Percentiles rank a stretch among this genome's conserved stretches.
Conservation (phyloP, 352 stramenopile genomes). For the Globisporangium megalacanthum region DNA sequence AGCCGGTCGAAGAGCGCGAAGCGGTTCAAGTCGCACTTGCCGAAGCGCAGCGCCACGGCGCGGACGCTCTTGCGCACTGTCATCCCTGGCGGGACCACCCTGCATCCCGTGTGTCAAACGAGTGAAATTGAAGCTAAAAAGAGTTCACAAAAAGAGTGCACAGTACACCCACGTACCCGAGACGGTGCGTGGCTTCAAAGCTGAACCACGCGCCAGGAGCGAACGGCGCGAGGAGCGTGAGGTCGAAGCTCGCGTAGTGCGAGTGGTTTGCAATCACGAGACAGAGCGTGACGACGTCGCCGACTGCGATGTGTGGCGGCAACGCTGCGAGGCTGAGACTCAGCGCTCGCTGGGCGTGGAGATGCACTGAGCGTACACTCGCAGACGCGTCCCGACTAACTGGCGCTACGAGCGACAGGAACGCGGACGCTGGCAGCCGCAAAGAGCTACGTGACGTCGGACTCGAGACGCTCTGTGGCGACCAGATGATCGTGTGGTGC, state of each 20-base stretch:
- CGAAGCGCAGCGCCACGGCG: constrained; percentile 40
- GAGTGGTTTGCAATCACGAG: constrained; percentile 55
- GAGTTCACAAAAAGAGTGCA: background rate
- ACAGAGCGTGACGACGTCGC: constrained; percentile 30
- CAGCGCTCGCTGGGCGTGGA: constrained; percentile 39
- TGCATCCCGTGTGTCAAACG: constrained; percentile 9
- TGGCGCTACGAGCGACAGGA: background rate
- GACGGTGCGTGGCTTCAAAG: constrained; percentile 62
- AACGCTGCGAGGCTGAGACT: constrained; percentile 35
- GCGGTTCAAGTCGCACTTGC: constrained; percentile 35
- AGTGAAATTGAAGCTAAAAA: background rate
- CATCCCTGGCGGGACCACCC: constrained; percentile 36
- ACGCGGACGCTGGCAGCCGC: constrained; percentile 2
- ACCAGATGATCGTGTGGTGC: constrained; percentile 66
- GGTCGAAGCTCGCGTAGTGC: constrained; percentile 40
- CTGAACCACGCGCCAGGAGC: constrained; percentile 22
- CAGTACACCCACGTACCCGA: constrained; percentile 36
- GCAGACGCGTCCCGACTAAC: background rate
- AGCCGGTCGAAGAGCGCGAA: constrained; percentile 53
- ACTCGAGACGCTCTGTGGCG: constrained; percentile 18
- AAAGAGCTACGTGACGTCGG: background rate
- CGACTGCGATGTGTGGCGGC: constrained; percentile 11
- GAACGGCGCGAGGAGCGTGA: constrained; percentile 51
- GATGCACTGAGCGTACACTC: constrained; percentile 13
- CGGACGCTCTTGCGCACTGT: constrained; percentile 60